Percentiles rank a stretch among this genome's conserved stretches.
Evolutionary conservation across 177 flowering plant genomes (phyloP).

Genomic region (Vitis hybrid): DNA sequence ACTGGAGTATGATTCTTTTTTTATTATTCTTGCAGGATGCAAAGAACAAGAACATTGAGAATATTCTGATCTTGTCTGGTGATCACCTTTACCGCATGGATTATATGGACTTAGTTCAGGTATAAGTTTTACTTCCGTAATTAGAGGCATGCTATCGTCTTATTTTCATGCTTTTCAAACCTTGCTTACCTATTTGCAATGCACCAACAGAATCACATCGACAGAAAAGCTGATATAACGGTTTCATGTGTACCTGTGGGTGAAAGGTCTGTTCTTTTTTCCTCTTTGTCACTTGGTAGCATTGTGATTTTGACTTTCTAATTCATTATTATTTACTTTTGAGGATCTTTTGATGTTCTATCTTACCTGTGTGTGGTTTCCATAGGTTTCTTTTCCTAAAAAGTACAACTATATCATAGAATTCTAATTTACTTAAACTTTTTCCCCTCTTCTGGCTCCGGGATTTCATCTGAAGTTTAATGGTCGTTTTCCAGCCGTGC

Average conservation of each 20-base stretch:
- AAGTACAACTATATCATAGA: too few relatives aligned
- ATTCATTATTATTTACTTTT: neutral
- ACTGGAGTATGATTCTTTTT: neutral
- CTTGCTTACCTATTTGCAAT: conserved; percentile 9
- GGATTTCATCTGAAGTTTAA: conserved; percentile 7
- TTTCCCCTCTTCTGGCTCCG: too few relatives aligned
- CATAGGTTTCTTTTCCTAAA: too few relatives aligned
- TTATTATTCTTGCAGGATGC: conserved; percentile 40
- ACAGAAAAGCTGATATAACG: conserved; percentile 77
- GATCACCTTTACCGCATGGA: conserved; percentile 75
- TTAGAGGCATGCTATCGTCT: neutral
- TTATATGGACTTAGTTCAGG: conserved; percentile 79
- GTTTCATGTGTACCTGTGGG: conserved; percentile 79
- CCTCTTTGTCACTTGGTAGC: neutral
- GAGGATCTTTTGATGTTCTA: neutral
- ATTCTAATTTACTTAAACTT: too few relatives aligned
- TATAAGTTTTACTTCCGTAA: conserved; percentile 9
- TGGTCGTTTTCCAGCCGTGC: conserved; percentile 64
- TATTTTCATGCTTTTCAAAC: neutral
- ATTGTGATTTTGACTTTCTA: neutral
- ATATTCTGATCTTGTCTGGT: conserved; percentile 56
- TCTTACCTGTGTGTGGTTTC: too few relatives aligned
- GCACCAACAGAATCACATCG: conserved; percentile 66
- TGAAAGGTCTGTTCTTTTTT: conserved; percentile 50
- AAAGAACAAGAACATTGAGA: conserved; percentile 49